Base-by-base conservation (phyloP, 805 yeast species). In the Saccharomycopsis lassenensis region DNA sequence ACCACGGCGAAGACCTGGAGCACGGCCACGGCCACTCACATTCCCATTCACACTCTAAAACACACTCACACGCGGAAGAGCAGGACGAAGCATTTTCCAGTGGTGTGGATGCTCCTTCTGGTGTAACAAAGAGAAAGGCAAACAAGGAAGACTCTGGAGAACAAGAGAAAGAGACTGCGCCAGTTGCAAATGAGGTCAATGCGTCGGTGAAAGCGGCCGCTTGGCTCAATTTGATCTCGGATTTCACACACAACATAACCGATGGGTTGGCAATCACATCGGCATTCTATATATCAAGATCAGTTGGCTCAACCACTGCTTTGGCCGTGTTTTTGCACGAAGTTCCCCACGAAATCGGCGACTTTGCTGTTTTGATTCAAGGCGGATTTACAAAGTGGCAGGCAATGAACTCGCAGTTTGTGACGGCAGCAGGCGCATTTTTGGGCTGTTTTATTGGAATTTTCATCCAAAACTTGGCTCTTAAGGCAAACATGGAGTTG, bases 321-420 rank as follows among this genome's bases (percentile, higher is more conserved):
- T 56, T 79, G 24, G 83, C 87, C 1, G 77, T 80, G 20, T 66
- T 79, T 43, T 68, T 77, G 55, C 91, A 81, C 52, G 91, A 81
- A 52, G 69, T 80, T 33, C 91, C 91, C 4, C 91, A 81, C 52
- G 85, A 79, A 50, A 69, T 81, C 43, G 87, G 89, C 32, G 91
- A 81, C 50, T 81, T 76, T 56, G 87, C 86, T 0, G 58, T 81
- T 18, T 58, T 81, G 41, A 67, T 77, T 43, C 74, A 75, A 48
- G 77, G 77, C 16, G 89, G 89, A 0, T 69, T 75, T 46, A 62
- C 81, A 15, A 74, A 74, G 54, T 56, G 71, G 54, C 73, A 73
- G 44, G 85, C 84, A 2, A 63, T 77, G 65, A 65, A 63, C 36
- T 73, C 82, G 0, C 87, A 80, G 55, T 63, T 77, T 36, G 48